A percentile compares a stretch with the other conserved stretches of the same genome.
phyloP scores from a whole-genome alignment of 495 filamentous ascomycete species.

The Sordaria brevicollis region DNA sequence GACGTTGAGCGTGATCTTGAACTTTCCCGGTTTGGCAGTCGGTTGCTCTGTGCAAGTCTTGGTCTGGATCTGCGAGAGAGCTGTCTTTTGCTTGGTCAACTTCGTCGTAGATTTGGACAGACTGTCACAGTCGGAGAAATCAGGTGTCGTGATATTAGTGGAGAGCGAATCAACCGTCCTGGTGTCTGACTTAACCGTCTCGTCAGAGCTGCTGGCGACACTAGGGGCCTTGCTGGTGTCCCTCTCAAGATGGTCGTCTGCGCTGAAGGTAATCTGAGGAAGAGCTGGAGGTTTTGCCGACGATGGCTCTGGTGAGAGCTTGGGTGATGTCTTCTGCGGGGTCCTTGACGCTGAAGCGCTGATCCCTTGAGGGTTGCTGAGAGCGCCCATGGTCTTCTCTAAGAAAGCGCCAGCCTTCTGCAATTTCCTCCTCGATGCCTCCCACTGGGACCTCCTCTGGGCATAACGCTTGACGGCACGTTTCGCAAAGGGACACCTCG shows the following conservation, averaged over 20 bases:
- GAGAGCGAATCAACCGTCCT: background rate
- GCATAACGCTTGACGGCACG: background rate
- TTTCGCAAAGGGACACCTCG: background rate
- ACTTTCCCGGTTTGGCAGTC: background rate
- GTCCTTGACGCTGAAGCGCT: background rate
- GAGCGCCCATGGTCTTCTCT: background rate
- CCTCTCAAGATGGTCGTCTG: background rate
- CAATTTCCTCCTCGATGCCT: background rate
- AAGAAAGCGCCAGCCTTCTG: background rate
- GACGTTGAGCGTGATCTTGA: background rate
- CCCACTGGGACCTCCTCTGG: background rate
- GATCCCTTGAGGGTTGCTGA: background rate
- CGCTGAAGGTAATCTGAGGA: background rate
- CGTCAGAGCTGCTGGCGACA: slow-evolving; percentile 1
- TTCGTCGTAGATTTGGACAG: background rate
- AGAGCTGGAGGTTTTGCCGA: background rate
- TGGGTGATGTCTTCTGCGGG: background rate
- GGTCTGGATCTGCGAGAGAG: background rate
- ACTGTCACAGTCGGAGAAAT: background rate
- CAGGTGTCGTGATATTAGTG: slow-evolving; percentile 1
- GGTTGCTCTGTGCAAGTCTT: background rate
- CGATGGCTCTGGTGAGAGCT: background rate
- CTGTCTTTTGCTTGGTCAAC: background rate
- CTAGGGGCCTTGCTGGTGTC: background rate
- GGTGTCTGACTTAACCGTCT: background rate